Evolutionary conservation across 805 yeast genomes (phyloP), one percentile per base, ranked within the genome.

Genomic region (Starmerella gropengiesseri): DNA sequence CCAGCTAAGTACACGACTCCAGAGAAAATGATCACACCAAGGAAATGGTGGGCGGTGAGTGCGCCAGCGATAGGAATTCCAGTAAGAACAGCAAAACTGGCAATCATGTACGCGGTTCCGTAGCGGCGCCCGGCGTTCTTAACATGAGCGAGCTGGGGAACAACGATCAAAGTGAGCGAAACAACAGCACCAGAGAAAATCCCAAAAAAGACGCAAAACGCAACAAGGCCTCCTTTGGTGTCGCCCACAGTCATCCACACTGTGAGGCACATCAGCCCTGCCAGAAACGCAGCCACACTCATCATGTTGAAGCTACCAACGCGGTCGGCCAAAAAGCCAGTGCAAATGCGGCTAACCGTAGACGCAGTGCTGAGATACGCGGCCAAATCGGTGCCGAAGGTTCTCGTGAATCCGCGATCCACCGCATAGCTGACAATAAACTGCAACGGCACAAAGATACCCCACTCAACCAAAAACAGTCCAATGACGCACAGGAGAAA

Each of bases 101-200:
- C 64, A 23, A 64, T 48, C 37, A 74, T 75, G 56, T 77, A 78
- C 47, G 77, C 70, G 13, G 83, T 68, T 0, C 86, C 86, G 50
- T 75, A 81, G 17, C 80, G 61, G 48, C 73, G 75, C 16, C 87
- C 87, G 56, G 78, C 80, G 43, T 76, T 72, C 45, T 69, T 65
- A 0, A 78, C 76, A 13, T 69, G 70, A n/a, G 78, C 72, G 22
- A 81, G 74, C 35, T 73, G 71, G 0, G 81, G 73, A n/a, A 78
- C 69, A 47, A 87, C 79, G 4, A 75, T 77, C 0, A 89, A 85
- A 0, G 81, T 71, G 38, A 81, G 54, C 0, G 82, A 69, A 31
- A 81, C 62, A 5, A 80, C 73, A 16, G 81, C 71, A 3, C 84
- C 77, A 23, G 73, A 66, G 44, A 71, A 68, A n/a, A 53, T 50